Conservation (phyloP, 2,329 filamentous ascomycete genomes). For the Colletotrichum endophyticum region DNA sequence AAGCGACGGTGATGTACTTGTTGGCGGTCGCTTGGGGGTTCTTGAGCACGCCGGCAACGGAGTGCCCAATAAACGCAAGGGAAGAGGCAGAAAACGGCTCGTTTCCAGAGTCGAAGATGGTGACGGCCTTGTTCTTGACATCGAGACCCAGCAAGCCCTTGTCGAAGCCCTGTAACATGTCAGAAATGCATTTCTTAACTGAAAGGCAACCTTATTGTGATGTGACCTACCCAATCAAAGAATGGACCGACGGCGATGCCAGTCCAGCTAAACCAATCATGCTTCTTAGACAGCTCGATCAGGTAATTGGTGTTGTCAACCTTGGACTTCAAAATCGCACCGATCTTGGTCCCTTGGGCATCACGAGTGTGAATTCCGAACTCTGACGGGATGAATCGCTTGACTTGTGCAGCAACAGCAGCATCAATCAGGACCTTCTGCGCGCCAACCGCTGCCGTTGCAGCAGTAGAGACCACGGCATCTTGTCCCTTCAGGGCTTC, state of each 20-base stretch:
- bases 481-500: constrained; percentile 57
- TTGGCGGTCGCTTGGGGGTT: constrained; percentile 59
- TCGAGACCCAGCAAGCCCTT: constrained; percentile 58
- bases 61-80: constrained; percentile 53
- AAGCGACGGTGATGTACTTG: constrained; percentile 61
- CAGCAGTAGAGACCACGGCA: constrained; percentile 58
- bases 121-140: constrained; percentile 50
- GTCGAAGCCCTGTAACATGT: constrained; percentile 43
- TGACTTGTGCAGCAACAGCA: constrained; percentile 58
- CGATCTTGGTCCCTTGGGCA: constrained; percentile 26
- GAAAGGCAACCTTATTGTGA: background rate
- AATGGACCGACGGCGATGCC: constrained; percentile 62
- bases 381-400: constrained; percentile 63
- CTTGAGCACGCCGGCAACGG: constrained; percentile 55
- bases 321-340: constrained; percentile 31
- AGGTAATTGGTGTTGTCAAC: constrained; percentile 24
- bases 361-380: constrained; percentile 44
- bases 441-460: constrained; percentile 40
- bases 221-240: constrained; percentile 60
- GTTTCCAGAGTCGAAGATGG: constrained; percentile 62
- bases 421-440: constrained; percentile 60
- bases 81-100: constrained; percentile 56
- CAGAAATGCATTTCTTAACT: background rate
- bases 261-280: constrained; percentile 59
- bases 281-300: constrained; percentile 17